Conservation (phyloP, 1,139 yeast genomes). For the Saccharomyces hybrid region DNA sequence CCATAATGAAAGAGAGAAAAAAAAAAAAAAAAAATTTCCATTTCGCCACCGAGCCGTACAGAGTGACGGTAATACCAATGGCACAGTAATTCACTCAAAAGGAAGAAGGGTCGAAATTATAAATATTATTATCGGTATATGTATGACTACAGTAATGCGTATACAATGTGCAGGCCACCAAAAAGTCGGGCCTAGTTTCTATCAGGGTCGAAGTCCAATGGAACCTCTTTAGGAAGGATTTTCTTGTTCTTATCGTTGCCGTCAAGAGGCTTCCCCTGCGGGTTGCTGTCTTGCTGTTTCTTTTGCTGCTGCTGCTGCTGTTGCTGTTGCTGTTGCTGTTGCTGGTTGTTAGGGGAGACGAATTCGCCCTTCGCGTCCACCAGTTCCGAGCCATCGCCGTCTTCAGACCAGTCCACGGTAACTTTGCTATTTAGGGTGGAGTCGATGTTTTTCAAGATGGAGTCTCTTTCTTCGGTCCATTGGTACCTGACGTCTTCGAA, state of each 20-base stretch:
- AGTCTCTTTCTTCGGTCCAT: constrained; percentile 61
- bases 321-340: not conserved
- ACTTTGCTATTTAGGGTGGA: constrained; percentile 21
- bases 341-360: not conserved
- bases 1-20: not conserved
- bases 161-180: not conserved
- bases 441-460: constrained; percentile 68
- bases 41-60: constrained; percentile 6
- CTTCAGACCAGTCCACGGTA: constrained; percentile 61
- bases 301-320: not conserved
- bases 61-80: not conserved
- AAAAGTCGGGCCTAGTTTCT: constrained; percentile 3
- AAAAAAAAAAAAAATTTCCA: constrained; percentile 3
- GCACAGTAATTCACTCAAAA: not conserved
- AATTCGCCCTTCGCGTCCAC: constrained; percentile 9
- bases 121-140: not conserved
- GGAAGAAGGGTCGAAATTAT: not conserved
- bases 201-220: constrained; percentile 13
- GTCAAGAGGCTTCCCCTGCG: constrained; percentile 1
- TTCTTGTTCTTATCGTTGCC: constrained; percentile 3
- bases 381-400: constrained; percentile 36
- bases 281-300: constrained; percentile 2
- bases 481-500: constrained; percentile 62
- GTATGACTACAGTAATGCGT: not conserved
- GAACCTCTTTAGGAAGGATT: constrained; percentile 5